These are phyloP conservation scores for Chernovozyma sophiae-reginae DNA, from an alignment of 1,139 yeast genomes.

Conservation along the genomic window DNA sequence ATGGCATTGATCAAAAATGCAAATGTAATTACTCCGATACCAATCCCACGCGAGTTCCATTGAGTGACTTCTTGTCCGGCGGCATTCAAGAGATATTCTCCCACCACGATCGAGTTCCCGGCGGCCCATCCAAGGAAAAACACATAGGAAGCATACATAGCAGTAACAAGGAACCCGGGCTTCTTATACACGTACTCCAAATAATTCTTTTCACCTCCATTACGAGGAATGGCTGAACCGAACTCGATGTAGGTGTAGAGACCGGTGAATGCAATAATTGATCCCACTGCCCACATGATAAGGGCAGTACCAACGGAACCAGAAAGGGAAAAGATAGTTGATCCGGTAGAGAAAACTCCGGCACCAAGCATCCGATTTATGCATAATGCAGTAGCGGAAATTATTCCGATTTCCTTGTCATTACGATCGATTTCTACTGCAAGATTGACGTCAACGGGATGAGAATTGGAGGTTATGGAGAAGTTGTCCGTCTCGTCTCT, in stretches of 20 bases:
- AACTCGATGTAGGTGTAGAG: conserved; percentile 77
- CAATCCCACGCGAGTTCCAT: conserved; percentile 77
- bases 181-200: conserved; percentile 65
- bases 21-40: conserved; percentile 69
- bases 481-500: conserved; percentile 1
- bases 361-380: conserved; percentile 84
- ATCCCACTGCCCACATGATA: conserved; percentile 75
- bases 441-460: conserved; percentile 19
- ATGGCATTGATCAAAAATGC: conserved; percentile 63
- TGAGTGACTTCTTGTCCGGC: conserved; percentile 64
- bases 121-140: conserved; percentile 85
- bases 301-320: conserved; percentile 77
- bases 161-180: conserved; percentile 67
- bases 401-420: conserved; percentile 55
- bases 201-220: conserved; percentile 87
- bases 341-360: conserved; percentile 82
- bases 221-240: conserved; percentile 79
- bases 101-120: conserved; percentile 57
- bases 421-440: conserved; percentile 49
- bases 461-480: conserved; percentile 4
- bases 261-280: conserved; percentile 70
- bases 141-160: conserved; percentile 73
- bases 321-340: conserved; percentile 63
- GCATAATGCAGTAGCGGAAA: conserved; percentile 68
- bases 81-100: conserved; percentile 57